These are phyloP conservation scores for Hanseniaspora jakobsenii DNA, from an alignment of 805 yeast species.

Conservation along the genomic window DNA sequence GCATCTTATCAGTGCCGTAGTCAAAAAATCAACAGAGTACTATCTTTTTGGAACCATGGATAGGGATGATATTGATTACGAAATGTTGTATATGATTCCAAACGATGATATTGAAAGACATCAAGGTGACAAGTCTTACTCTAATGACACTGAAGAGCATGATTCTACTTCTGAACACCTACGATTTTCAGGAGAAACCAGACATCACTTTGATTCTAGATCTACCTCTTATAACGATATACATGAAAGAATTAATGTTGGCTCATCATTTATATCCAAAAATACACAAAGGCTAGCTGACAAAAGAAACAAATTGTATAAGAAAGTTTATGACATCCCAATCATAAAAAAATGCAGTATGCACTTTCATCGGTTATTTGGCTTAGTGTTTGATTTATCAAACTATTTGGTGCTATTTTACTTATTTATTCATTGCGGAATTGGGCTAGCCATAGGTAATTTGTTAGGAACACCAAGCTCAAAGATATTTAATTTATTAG, in stretches of 20 bases:
- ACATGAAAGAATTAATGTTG: conserved; percentile 13
- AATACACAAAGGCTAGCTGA: not conserved
- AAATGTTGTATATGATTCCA: conserved; percentile 10
- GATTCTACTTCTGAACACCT: not conserved
- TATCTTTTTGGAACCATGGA: conserved; percentile 5
- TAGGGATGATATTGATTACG: not conserved
- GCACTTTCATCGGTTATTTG: conserved; percentile 22
- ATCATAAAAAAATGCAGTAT: conserved; percentile 20
- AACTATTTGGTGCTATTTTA: conserved; percentile 57
- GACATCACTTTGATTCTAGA: conserved; percentile 24
- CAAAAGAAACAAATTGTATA: conserved; percentile 29
- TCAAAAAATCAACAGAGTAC: conserved; percentile 34
- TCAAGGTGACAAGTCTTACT: not conserved
- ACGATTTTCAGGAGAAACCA: conserved; percentile 20
- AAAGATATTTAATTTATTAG: conserved; percentile 67
- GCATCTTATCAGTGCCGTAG: conserved; percentile 46
- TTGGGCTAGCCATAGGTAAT: conserved; percentile 51
- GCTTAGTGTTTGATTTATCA: conserved; percentile 36
- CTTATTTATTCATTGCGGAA: conserved; percentile 43
- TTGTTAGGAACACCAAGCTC: conserved; percentile 51
- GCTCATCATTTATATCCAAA: not conserved
- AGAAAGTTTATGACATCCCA: conserved; percentile 28
- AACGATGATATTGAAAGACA: not conserved
- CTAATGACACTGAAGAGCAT: too few relatives aligned
- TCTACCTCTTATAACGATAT: conserved; percentile 17